Conservation (phyloP, 768 basidiomycete genomes). For the Boletus vinaceobasis region DNA sequence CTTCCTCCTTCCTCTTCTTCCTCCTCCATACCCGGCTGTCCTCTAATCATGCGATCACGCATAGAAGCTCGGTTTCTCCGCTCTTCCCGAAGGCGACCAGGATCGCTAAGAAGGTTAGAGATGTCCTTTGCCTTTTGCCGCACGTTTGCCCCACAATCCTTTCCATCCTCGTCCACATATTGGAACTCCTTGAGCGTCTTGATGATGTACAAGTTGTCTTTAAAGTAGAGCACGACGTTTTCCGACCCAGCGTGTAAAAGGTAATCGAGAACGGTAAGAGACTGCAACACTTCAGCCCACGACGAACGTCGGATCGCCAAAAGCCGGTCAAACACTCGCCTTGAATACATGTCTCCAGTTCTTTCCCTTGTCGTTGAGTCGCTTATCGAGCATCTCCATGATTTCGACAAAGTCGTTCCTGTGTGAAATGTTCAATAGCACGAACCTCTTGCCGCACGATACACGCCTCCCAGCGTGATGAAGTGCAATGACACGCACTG, state of each 20-base stretch:
- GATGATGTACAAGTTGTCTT: constrained; percentile 95
- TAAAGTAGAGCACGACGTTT: constrained; percentile 98
- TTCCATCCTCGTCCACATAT: constrained; percentile 89
- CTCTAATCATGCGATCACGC: constrained; percentile 91
- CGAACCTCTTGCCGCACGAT: neutral
- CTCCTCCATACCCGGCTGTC: constrained; percentile 39
- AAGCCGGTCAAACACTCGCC: constrained; percentile 39
- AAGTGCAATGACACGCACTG: constrained; percentile 54
- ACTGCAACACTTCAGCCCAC: constrained; percentile 40
- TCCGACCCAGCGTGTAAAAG: constrained; percentile 94
- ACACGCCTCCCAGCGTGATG: neutral
- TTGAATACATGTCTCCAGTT: constrained; percentile 99
- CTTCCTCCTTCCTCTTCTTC: constrained; percentile 23
- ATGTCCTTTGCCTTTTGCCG: constrained; percentile 98
- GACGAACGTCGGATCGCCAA: neutral
- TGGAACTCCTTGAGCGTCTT: constrained; percentile 99
- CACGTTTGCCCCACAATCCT: constrained; percentile 98
- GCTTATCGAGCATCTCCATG: constrained; percentile 99
- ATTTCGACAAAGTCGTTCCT: constrained; percentile 97
- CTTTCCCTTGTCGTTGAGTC: constrained; percentile 98
- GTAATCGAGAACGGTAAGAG: constrained; percentile 93
- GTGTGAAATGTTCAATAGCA: neutral
- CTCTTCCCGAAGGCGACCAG: constrained; percentile 80
- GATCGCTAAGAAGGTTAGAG: constrained; percentile 87
- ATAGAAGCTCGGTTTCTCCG: constrained; percentile 81